These are phyloP conservation scores for Suhomyces yuchorum DNA, from an alignment of 1,139 yeast genomes.

Conservation along the genomic window DNA sequence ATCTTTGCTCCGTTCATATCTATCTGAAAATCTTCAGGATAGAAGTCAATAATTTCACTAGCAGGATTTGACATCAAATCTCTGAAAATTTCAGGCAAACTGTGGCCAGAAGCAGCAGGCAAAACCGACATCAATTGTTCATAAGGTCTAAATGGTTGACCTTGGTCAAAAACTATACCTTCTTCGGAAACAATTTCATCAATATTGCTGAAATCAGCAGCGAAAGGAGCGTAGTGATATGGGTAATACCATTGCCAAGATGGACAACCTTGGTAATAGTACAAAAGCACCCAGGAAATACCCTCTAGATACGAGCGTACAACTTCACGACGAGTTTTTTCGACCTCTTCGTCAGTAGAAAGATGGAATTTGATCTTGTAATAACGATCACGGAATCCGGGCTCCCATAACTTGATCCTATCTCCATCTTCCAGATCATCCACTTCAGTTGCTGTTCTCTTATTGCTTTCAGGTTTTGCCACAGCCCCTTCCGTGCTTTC, in stretches of 20 bases:
- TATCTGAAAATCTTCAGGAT: slow-evolving; percentile 84
- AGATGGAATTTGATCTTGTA: slow-evolving; percentile 75
- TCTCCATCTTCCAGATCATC: slow-evolving; percentile 39
- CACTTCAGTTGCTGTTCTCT: slow-evolving; percentile 2
- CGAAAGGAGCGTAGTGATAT: slow-evolving; percentile 97
- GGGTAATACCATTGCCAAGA: slow-evolving; percentile 99
- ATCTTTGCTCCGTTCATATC: slow-evolving; percentile 95
- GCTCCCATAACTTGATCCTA: slow-evolving; percentile 74
- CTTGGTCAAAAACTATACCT: slow-evolving; percentile 63
- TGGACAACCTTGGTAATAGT: slow-evolving; percentile 96
- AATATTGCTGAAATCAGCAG: slow-evolving; percentile 74
- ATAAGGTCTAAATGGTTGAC: slow-evolving; percentile 86
- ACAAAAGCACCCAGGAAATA: slow-evolving; percentile 88
- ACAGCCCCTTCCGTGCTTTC: neutral
- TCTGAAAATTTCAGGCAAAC: slow-evolving; percentile 80
- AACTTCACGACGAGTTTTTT: slow-evolving; percentile 57
- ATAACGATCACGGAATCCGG: slow-evolving; percentile 84
- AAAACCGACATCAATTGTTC: slow-evolving; percentile 97
- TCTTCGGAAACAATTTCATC: slow-evolving; percentile 48
- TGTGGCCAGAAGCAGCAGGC: slow-evolving; percentile 96
- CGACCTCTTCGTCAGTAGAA: slow-evolving; percentile 55
- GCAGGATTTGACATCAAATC: slow-evolving; percentile 78
- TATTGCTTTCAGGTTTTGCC: neutral
- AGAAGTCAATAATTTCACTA: slow-evolving; percentile 87
- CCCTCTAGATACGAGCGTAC: slow-evolving; percentile 86